A percentile compares a stretch with the other conserved stretches of the same genome.
phyloP scores from a whole-genome alignment of 495 filamentous ascomycete species.

The Polyplosphaeria fusca region DNA sequence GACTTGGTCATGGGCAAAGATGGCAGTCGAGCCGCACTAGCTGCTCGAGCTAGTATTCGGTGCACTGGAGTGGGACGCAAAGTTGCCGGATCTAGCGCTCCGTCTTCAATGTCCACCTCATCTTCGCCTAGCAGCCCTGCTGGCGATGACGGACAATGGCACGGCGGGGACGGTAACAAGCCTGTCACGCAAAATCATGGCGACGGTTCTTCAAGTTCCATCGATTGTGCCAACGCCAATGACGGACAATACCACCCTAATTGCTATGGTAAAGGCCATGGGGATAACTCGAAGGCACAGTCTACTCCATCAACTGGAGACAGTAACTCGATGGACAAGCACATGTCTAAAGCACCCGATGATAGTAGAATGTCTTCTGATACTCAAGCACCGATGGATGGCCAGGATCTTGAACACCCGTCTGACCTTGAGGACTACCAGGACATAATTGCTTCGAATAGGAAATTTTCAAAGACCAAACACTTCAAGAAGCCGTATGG shows the following conservation, averaged over 20 bases:
- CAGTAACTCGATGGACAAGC: background rate
- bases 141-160: conserved; percentile 8
- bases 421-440: background rate
- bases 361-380: background rate
- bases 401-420: background rate
- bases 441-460: background rate
- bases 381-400: background rate
- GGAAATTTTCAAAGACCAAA: background rate
- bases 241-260: conserved; percentile 18
- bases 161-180: conserved; percentile 5
- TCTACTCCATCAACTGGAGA: background rate
- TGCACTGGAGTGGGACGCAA: conserved; percentile 10
- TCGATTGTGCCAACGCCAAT: background rate
- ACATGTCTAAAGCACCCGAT: background rate
- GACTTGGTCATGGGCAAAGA: conserved; percentile 48
- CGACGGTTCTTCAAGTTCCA: background rate
- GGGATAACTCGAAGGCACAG: background rate
- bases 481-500: background rate
- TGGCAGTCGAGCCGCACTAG: conserved; percentile 16
- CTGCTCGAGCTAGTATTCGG: conserved; percentile 21
- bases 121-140: background rate
- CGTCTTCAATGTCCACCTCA: background rate
- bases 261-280: background rate
- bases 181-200: background rate
- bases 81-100: background rate